Evolutionary conservation across 768 basidiomycete species (phyloP), one percentile per base, ranked within the genome.

Genomic region (Kwoniella mangroviensis): DNA sequence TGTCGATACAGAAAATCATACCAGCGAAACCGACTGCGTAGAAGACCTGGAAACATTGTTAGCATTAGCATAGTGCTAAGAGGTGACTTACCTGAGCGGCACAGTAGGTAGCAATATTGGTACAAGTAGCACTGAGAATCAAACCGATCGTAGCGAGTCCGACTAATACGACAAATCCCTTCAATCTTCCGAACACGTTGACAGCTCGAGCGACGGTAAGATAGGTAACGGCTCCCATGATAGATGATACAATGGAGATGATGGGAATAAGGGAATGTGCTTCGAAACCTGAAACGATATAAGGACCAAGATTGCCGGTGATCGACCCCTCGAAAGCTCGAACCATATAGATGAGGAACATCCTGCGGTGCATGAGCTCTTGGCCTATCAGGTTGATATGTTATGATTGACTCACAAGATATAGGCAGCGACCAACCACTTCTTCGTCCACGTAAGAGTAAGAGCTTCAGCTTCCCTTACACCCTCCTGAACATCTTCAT

Each of bases 241-340:
- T 68, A 21, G 41, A 57, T 1, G 73, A 57, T 11, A 79, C 78
- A 68, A 79, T 61, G 42, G 53, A 65, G 59, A 77, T 77, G 63
- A 75, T 71, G 41, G 78, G 74, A 22, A 79, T 71, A 57, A 79
- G 78, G 5, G 78, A 79, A 62, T 79, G 74, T 9, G 67, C 67
- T n/a, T 73, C 70, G 58, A 79, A 79, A 45, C 70, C 78, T 43
- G 62, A 66, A 15, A 65, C 57, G 34, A 79, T 67, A 61, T 69
- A 79, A 49, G 74, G 68, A 15, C 65, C 28, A 2, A 79, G 64
- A 56, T 73, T 75, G 15, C 34, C 52, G 34, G 78, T 79, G 68
- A 79, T 69, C 1, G 74, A 71, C 15, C 54, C 54, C 51, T 77
- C 71, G 54, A 79, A 75, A 5, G 76, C 76, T 53, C 72, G 75